Base-by-base conservation (phyloP, 805 yeast species). In the Cyberlindnera japonica region DNA sequence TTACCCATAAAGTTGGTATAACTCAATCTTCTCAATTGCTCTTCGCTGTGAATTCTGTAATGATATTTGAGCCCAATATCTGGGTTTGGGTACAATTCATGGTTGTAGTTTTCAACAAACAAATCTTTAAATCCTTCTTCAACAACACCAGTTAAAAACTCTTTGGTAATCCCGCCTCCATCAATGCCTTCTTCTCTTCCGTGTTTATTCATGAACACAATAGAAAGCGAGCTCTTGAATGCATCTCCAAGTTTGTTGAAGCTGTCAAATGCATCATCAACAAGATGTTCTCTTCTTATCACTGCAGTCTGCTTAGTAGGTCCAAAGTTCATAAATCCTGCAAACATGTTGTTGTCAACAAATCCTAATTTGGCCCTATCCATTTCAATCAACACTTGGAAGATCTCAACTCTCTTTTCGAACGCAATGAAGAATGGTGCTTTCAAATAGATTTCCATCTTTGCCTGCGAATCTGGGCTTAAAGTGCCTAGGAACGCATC, bases 121-220 rank as follows among this genome's bases (percentile, higher is more conserved):
- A 75, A 53, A 7, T 47, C 55, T 1, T 48, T 63, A 52, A 91
- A 86, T 0, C 85, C 90, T 47, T 83, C 86, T 4, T 65, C 67
- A 3, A 82, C 76, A 1, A 88, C 79, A 37, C 82, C 69, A 3
- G 91, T 88, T 40, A 91, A 64, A 47, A 93, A 79, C 54, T 91
- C 99, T 58, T 91, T 90, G 0, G 97, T 90, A 18, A 91, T 68
- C 1, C 99, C 99, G 11, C 98, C 99, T 7, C 99, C 99, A 60
- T 91, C 99, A 31, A 91, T 83, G 1, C 99, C 99, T 0, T 81
- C 88, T 58, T 91, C 98, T 13, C 65, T 67, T 2, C 90, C 95
- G 62, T 80, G 77, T 41, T 83, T 75, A 53, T 86, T 84, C 26
- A 67, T 66, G 55, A 93, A 89, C 13, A 72, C 71, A 2, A 93